These are phyloP conservation scores for Kluyveromyces wickerhamii DNA, from an alignment of 805 yeast species.

Conservation along the genomic window DNA sequence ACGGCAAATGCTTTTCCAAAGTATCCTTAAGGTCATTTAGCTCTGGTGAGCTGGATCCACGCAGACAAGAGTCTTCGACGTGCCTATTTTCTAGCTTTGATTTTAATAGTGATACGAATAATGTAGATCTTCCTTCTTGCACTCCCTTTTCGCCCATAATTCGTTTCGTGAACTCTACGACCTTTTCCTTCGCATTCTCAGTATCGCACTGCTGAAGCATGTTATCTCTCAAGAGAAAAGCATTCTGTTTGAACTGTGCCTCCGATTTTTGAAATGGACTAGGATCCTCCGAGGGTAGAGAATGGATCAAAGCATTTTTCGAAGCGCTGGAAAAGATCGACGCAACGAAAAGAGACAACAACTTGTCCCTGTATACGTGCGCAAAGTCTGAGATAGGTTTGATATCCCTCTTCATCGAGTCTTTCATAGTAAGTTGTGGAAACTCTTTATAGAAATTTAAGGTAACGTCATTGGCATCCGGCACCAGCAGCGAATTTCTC, in stretches of 20 bases:
- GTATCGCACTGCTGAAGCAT: conserved; percentile 20
- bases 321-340: conserved; percentile 24
- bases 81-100: conserved; percentile 5
- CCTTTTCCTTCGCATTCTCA: conserved; percentile 16
- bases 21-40: conserved; percentile 17
- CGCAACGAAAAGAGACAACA: conserved; percentile 22
- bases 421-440: conserved; percentile 25
- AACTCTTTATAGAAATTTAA: conserved; percentile 22
- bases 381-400: conserved; percentile 29
- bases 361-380: conserved; percentile 24
- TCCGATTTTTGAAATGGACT: conserved; percentile 22
- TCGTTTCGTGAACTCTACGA: conserved; percentile 23
- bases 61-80: conserved; percentile 23
- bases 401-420: conserved; percentile 26
- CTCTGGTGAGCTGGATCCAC: conserved; percentile 20
- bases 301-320: conserved; percentile 25
- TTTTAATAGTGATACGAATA: conserved; percentile 3
- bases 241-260: conserved; percentile 18
- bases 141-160: conserved; percentile 12
- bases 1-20: conserved; percentile 23
- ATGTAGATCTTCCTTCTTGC: conserved; percentile 3
- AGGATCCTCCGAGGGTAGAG: conserved; percentile 24
- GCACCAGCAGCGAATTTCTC: background rate
- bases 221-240: conserved; percentile 18
- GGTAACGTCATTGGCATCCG: conserved; percentile 12